Conservation (phyloP, 208 protist genomes). For the Lotmaria passim region DNA sequence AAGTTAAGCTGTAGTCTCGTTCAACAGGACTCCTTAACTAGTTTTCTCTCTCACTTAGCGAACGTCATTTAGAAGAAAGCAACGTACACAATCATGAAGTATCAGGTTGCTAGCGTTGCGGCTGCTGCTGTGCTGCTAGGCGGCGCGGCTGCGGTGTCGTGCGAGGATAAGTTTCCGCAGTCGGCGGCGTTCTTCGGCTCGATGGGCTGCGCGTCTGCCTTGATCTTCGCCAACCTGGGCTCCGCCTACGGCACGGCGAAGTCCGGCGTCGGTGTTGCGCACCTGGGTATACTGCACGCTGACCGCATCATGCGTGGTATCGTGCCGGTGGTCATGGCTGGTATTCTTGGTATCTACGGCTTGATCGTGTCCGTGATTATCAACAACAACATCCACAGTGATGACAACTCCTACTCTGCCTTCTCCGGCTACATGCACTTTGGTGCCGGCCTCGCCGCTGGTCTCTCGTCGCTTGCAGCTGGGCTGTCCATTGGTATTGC, state of each 20-base stretch:
- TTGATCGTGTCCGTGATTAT: conserved; percentile 99
- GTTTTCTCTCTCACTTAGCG: too few species aligned
- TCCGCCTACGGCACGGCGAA: conserved; percentile 99
- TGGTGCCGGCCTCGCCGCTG: conserved; percentile 93
- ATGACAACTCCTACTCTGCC: conserved; percentile 68
- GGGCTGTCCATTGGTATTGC: conserved; percentile 99
- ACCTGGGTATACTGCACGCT: conserved; percentile 97
- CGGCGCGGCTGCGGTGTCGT: conserved; percentile 56
- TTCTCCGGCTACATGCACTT: conserved; percentile 89
- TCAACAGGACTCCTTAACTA: too few species aligned
- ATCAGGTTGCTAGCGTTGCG: conserved; percentile 23
- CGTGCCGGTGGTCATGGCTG: conserved; percentile 94
- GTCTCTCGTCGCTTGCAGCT: conserved; percentile 96
- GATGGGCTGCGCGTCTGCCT: conserved; percentile 93
- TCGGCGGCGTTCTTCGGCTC: conserved; percentile 96
- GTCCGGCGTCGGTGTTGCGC: conserved; percentile 96
- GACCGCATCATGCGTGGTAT: conserved; percentile 96
- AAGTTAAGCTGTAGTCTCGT: too few species aligned
- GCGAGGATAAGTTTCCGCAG: conserved; percentile 79
- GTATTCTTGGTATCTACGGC: conserved; percentile 99
- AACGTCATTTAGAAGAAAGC: too few species aligned
- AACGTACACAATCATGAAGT: conserved; percentile 34
- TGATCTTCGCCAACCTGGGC: conserved; percentile 95
- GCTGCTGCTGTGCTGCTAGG: conserved; percentile 28
- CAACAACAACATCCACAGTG: conserved; percentile 86